A percentile compares a stretch with the other conserved stretches of the same genome.
These are phyloP conservation scores for Rubia peregrina DNA, from an alignment of 305 asterid genomes.

Conservation along the genomic window DNA sequence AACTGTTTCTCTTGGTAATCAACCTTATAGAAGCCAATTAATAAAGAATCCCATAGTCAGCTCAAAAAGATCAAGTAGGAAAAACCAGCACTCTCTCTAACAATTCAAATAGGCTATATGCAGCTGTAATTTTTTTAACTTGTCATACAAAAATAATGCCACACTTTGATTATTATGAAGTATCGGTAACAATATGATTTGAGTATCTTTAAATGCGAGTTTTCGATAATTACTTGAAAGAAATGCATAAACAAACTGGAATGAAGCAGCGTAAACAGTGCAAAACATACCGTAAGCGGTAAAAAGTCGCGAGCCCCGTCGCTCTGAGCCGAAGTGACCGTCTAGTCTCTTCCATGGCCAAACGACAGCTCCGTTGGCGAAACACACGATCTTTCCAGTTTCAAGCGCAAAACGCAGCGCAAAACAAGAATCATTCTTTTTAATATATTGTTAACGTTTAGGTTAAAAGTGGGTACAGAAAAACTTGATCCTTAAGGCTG, in stretches of 20 bases:
- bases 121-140: too few relatives aligned
- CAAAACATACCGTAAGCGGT: slow-evolving; percentile 76
- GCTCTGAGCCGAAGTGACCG: slow-evolving; percentile 73
- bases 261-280: neutral
- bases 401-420: slow-evolving; percentile 39
- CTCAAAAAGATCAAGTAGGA: neutral
- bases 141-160: too few relatives aligned
- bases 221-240: neutral
- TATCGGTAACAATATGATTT: neutral
- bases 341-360: slow-evolving; percentile 80
- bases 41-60: slow-evolving; percentile 7
- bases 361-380: slow-evolving; percentile 83
- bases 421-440: too few relatives aligned
- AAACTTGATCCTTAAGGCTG: too few relatives aligned
- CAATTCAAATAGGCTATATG: neutral
- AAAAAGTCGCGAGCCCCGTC: slow-evolving; percentile 75
- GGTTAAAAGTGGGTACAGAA: too few relatives aligned
- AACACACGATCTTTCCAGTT: slow-evolving; percentile 85
- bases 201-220: neutral
- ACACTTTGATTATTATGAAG: neutral
- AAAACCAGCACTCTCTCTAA: neutral
- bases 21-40: slow-evolving; percentile 41
- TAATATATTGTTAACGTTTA: too few relatives aligned
- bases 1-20: slow-evolving; percentile 96
- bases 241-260: neutral